phyloP scores from a whole-genome alignment of 2,329 filamentous ascomycete species.

The Dactylellina haptotyla region DNA sequence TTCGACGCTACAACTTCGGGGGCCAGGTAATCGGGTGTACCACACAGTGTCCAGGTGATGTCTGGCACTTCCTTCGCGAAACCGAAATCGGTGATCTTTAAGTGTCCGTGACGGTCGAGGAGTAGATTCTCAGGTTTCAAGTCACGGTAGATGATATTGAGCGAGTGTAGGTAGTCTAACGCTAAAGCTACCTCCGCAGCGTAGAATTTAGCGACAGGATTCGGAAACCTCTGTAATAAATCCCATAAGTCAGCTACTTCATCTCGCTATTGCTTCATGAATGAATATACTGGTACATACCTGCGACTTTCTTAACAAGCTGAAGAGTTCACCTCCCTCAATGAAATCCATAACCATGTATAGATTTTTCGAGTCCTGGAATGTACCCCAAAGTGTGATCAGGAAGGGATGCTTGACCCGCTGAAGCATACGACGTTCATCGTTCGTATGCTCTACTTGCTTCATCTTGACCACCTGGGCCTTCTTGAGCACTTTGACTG shows the following conservation, averaged over 20 bases:
- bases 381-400: slow-evolving; percentile 97
- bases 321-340: slow-evolving; percentile 97
- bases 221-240: slow-evolving; percentile 84
- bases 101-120: slow-evolving; percentile 88
- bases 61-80: slow-evolving; percentile 98
- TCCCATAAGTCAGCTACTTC: slow-evolving; percentile 5
- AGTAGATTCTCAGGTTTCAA: slow-evolving; percentile 94
- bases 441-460: slow-evolving; percentile 99
- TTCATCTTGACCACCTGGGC: slow-evolving; percentile 99
- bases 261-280: not conserved
- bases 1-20: slow-evolving; percentile 99
- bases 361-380: slow-evolving; percentile 91
- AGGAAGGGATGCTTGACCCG: slow-evolving; percentile 98
- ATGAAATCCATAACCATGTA: slow-evolving; percentile 99
- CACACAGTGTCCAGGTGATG: slow-evolving; percentile 98
- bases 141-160: slow-evolving; percentile 97
- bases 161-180: slow-evolving; percentile 91
- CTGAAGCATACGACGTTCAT: slow-evolving; percentile 93
- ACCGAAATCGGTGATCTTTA: slow-evolving; percentile 98
- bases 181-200: slow-evolving; percentile 96
- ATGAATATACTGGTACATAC: slow-evolving; percentile 65
- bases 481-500: slow-evolving; percentile 98
- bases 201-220: slow-evolving; percentile 98
- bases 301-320: slow-evolving; percentile 89
- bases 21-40: slow-evolving; percentile 95